Base-by-base conservation (phyloP, 805 yeast genomes). In the Deakozyma indianensis region DNA sequence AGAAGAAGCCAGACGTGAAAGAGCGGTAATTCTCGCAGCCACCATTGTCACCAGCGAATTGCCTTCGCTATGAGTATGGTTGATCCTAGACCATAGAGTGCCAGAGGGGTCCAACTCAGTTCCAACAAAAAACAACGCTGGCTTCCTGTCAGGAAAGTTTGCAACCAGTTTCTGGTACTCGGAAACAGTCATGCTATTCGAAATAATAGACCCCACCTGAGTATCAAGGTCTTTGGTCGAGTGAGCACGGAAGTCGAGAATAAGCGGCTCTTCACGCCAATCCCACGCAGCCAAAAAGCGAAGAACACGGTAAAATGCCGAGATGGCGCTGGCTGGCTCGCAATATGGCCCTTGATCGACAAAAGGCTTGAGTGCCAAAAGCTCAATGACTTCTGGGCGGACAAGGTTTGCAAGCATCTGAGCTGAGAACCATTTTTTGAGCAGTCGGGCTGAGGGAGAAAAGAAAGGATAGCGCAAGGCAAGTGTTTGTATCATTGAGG, bases 91-190 rank as follows among this genome's bases (percentile, higher is more conserved):
- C 90, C 95, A 92, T 48, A 85, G 59, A 42, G 77, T 77, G 41
- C 97, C 97, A 11, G 90, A 75, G n/a, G 79, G 76, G 57, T 92
- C 97, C 49, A 77, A 80, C 56, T 78, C 80, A 1, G 95, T 75
- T 1, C 82, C 95, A 50, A 90, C 77, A 54, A 86, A 86, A 58
- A 80, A 76, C 53, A 92, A 95, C 3, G 80, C 76, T 14, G 73
- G 65, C 50, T 74, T 75, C 51, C 85, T 74, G 3, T 68, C 60
- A 53, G 83, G 83, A 57, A 75, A 74, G 22, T 79, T 71, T 48
- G 73, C 73, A 23, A 80, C 66, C 1, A 81, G 73, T 52, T 85
- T 60, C 9, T 47, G 50, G 65, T 60, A 32, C 58, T 68, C 56
- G 43, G 58, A 45, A 52, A 58, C 56, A 48, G 50, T 29, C 29